These are phyloP conservation scores for Saccharomycopsis hybrid DNA, from an alignment of 1,139 yeast species.

Conservation along the genomic window DNA sequence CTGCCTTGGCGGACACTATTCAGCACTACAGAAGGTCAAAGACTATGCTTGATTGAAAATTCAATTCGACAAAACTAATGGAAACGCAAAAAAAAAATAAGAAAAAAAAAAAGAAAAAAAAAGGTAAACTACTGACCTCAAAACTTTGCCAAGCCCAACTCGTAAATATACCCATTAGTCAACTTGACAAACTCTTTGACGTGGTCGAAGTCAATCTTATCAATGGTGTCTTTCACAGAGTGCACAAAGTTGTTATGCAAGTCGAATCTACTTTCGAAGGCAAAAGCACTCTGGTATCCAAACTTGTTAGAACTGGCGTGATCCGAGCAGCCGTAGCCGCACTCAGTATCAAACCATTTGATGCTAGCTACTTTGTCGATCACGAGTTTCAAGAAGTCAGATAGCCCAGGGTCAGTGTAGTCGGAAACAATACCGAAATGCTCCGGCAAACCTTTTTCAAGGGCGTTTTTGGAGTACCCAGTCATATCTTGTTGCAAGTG, in stretches of 20 bases:
- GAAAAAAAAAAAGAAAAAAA: too few species aligned
- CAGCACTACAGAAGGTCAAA: too few species aligned
- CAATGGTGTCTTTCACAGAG: slow-evolving; percentile 72
- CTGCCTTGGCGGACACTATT: too few species aligned
- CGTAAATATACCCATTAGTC: slow-evolving; percentile 64
- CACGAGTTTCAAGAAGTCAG: slow-evolving; percentile 55
- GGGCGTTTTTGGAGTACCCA: slow-evolving; percentile 60
- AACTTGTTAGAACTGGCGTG: slow-evolving; percentile 80
- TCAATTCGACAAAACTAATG: too few species aligned
- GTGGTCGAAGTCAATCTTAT: slow-evolving; percentile 69
- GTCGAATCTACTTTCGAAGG: slow-evolving; percentile 68
- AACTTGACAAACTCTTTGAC: slow-evolving; percentile 74
- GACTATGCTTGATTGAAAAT: too few species aligned
- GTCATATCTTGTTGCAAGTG: slow-evolving; percentile 97
- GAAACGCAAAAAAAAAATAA: too few species aligned
- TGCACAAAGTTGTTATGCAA: slow-evolving; percentile 66
- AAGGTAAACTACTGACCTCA: too few species aligned
- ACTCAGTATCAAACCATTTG: slow-evolving; percentile 64
- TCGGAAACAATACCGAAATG: slow-evolving; percentile 79
- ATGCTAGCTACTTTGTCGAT: slow-evolving; percentile 59
- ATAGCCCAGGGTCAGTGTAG: slow-evolving; percentile 55
- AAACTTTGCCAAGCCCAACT: slow-evolving; percentile 41
- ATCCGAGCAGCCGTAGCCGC: slow-evolving; percentile 93
- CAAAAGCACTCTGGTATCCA: slow-evolving; percentile 81
- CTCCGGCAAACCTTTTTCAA: slow-evolving; percentile 52